Evolutionary conservation across 331 rosid species (phyloP).

Genomic region (Quercus tomentella): DNA sequence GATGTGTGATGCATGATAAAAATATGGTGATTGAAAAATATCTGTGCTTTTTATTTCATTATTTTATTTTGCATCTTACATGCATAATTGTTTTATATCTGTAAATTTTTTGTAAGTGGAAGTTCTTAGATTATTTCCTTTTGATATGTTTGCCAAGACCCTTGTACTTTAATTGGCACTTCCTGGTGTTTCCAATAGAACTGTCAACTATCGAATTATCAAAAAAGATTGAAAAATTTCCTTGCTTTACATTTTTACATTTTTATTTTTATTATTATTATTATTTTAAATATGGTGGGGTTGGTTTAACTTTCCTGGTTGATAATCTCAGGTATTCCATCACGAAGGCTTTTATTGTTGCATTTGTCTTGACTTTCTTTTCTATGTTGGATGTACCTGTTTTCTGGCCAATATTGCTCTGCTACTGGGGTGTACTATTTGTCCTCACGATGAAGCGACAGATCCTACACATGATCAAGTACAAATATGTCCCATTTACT

Average conservation of each 20-base stretch:
- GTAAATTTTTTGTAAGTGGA: not conserved
- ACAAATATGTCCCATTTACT: slow-evolving; percentile 11
- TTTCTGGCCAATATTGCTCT: slow-evolving; percentile 10
- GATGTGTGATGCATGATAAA: too few relatives aligned
- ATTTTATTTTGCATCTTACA: not conserved
- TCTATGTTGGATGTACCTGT: slow-evolving; percentile 6
- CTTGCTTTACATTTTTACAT: too few relatives aligned
- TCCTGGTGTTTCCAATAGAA: too few relatives aligned
- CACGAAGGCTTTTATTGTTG: slow-evolving; percentile 6
- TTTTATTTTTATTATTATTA: not conserved
- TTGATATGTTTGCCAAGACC: too few relatives aligned
- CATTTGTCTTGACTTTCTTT: slow-evolving; percentile 5
- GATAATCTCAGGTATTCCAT: slow-evolving; percentile 4
- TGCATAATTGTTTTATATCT: not conserved
- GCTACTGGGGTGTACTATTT: slow-evolving; percentile 3
- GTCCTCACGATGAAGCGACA: slow-evolving; percentile 2
- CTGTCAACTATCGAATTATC: too few relatives aligned
- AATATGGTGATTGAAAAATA: not conserved
- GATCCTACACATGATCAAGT: slow-evolving; percentile 17
- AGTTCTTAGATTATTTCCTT: too few relatives aligned
- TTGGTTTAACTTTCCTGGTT: not conserved
- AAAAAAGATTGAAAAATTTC: too few relatives aligned
- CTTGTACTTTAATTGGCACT: too few relatives aligned
- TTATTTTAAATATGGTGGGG: not conserved
- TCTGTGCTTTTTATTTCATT: not conserved